Percentiles rank a stretch among this genome's conserved stretches.
Evolutionary conservation across 345 rosid genomes (phyloP).

Genomic region (Pistacia integerrima): DNA sequence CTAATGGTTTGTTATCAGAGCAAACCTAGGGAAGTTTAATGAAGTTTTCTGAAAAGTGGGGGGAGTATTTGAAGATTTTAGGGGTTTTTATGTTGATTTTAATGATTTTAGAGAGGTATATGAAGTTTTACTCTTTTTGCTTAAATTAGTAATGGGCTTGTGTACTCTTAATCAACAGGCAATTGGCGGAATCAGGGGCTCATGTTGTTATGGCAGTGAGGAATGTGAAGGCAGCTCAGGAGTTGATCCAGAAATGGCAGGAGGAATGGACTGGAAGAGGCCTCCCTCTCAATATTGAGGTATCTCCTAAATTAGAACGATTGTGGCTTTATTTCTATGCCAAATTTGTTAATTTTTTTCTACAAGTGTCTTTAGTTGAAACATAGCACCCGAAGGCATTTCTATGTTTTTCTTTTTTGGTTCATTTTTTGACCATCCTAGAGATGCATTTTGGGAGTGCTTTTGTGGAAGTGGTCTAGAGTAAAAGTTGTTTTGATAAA

Average conservation of each 20-base stretch:
- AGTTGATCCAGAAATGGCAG: constrained; percentile 83
- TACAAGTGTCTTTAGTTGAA: not conserved
- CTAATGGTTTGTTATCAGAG: not conserved
- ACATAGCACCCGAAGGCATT: not conserved
- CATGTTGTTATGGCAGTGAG: constrained; percentile 98
- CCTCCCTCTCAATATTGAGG: constrained; percentile 84
- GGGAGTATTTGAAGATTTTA: too few relatives aligned
- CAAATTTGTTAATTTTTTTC: not conserved
- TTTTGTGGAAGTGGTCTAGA: not conserved
- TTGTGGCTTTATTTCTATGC: not conserved
- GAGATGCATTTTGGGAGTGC: not conserved
- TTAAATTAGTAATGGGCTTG: not conserved
- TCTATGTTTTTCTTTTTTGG: not conserved
- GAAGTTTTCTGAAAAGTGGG: too few relatives aligned
- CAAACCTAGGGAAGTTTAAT: not conserved
- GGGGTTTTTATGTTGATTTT: not conserved
- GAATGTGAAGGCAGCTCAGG: constrained; percentile 71
- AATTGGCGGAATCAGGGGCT: constrained; percentile 94
- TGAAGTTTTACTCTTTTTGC: not conserved
- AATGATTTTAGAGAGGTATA: not conserved
- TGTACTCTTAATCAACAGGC: constrained; percentile 42
- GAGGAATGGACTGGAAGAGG: constrained; percentile 67
- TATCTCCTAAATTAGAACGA: not conserved
- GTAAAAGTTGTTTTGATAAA: not conserved
- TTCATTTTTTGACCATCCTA: not conserved